Percentiles rank a stretch among this genome's conserved stretches.
These are phyloP conservation scores for Turnera subulata DNA, from an alignment of 345 rosid species.

Conservation along the genomic window DNA sequence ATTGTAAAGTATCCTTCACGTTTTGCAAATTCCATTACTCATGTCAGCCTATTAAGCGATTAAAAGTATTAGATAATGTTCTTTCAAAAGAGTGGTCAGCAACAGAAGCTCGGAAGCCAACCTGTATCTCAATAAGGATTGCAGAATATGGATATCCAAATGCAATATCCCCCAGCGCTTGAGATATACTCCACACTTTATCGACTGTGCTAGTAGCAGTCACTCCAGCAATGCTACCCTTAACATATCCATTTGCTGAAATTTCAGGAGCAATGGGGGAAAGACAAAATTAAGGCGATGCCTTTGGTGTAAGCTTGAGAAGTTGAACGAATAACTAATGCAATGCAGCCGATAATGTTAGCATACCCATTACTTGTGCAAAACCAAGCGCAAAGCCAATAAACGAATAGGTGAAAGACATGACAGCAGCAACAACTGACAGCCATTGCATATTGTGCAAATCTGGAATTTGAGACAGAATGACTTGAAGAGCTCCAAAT, in stretches of 20 bases:
- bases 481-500: slow-evolving; percentile 45
- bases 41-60: not conserved
- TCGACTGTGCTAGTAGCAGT: slow-evolving; percentile 16
- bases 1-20: slow-evolving; percentile 7
- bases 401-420: slow-evolving; percentile 51
- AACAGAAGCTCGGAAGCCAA: not conserved
- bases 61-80: not conserved
- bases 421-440: slow-evolving; percentile 45
- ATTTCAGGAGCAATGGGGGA: not conserved
- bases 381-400: slow-evolving; percentile 53
- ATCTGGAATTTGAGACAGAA: slow-evolving; percentile 51
- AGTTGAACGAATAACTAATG: not conserved
- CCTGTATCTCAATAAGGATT: slow-evolving; percentile 25
- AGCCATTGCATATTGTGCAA: slow-evolving; percentile 51
- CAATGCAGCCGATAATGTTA: not conserved
- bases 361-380: slow-evolving; percentile 35
- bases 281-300: too few species aligned
- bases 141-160: slow-evolving; percentile 40
- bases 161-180: slow-evolving; percentile 49
- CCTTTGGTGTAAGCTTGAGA: not conserved
- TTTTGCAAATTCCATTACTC: not conserved
- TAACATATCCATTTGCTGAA: slow-evolving; percentile 38
- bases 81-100: not conserved
- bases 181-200: slow-evolving; percentile 33
- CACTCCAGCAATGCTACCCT: slow-evolving; percentile 37